Base-by-base conservation (phyloP, 2,329 filamentous ascomycete species). In the Aspergillus costaricaensis region DNA sequence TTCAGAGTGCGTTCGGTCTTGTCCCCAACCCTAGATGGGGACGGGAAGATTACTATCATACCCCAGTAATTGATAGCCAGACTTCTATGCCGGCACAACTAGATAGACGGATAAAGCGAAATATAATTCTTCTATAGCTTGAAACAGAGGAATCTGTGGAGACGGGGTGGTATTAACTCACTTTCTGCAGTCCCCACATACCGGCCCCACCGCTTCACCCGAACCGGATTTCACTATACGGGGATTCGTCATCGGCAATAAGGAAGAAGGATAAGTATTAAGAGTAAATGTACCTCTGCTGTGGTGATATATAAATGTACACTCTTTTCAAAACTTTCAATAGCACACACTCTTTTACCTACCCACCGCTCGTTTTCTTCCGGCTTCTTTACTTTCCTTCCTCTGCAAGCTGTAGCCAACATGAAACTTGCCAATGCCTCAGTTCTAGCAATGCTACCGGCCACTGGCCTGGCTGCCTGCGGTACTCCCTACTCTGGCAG, bases 401-500 rank as follows among this genome's bases (percentile, higher is more conserved):
- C n/a, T 32, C 27, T 3, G 21, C 49, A 36, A 51, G 17, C 15
- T 32, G 27, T 3, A 8, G 49, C 27, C 10, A 19, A 36, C 8
- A 51, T 51, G 49, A 51, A 27, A 51, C 49, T 51, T 27, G 49
- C 49, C 49, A 38, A 36, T 10, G 49, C 49, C 27, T 51, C 49
- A 10, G 17, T 19, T 27, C 27, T 51, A 23, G 49, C 27, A 17
- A 38, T 51, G 49, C 27, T 51, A 27, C 49, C 49, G n/a, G 49
- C 49, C 27, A 32, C 49, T 27, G 49, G 49, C 27, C 49, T 51
- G 21, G 49, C 49, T 36, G 49, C 49, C n/a, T 51, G 49, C 27
- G 49, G 49, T 0, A 51, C 27, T 14, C 1, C 49, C n/a, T 51
- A 51, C 27, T n/a, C 23, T 6, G 25, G 49, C 27, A 19, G 19